A percentile compares a stretch with the other conserved stretches of the same genome.
Conservation (phyloP, 129 eudicot genomes). For the Centella asiatica region DNA sequence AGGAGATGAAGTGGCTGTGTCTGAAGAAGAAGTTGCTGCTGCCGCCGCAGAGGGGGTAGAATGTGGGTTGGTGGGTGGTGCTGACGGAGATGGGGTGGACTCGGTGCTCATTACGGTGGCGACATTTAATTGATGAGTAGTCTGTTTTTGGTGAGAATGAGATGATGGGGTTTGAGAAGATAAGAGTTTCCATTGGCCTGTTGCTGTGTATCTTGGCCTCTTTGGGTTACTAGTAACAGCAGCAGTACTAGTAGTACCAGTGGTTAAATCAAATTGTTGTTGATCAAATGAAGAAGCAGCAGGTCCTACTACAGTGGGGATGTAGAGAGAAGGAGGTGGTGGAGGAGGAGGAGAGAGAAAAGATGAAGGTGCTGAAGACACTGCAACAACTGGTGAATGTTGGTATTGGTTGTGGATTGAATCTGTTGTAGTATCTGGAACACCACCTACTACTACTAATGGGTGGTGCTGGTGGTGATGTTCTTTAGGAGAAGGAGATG, state of each 20-base stretch:
- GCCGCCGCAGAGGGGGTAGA: conserved; percentile 17
- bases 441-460: not conserved
- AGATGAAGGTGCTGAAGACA: conserved; percentile 7
- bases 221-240: conserved; percentile 23
- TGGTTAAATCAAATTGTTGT: conserved; percentile 13
- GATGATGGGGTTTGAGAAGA: conserved; percentile 40
- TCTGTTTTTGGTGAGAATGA: conserved; percentile 15
- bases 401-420: conserved; percentile 5
- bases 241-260: not conserved
- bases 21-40: conserved; percentile 37
- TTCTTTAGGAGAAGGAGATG: conserved; percentile 37
- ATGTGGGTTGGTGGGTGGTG: not conserved
- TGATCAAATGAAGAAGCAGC: conserved; percentile 1
- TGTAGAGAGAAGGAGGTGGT: conserved; percentile 17
- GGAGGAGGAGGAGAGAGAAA: conserved; percentile 34
- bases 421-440: conserved; percentile 34
- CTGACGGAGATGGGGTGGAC: conserved; percentile 29
- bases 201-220: conserved; percentile 52
- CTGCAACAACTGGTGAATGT: conserved; percentile 3
- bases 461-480: conserved; percentile 12
- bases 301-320: conserved; percentile 4
- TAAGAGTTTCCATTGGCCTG: conserved; percentile 65
- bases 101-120: conserved; percentile 9
- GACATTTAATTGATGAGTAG: conserved; percentile 10
- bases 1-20: conserved; percentile 29